Conservation (phyloP, 768 basidiomycete species). For the Serendipita sp. region DNA sequence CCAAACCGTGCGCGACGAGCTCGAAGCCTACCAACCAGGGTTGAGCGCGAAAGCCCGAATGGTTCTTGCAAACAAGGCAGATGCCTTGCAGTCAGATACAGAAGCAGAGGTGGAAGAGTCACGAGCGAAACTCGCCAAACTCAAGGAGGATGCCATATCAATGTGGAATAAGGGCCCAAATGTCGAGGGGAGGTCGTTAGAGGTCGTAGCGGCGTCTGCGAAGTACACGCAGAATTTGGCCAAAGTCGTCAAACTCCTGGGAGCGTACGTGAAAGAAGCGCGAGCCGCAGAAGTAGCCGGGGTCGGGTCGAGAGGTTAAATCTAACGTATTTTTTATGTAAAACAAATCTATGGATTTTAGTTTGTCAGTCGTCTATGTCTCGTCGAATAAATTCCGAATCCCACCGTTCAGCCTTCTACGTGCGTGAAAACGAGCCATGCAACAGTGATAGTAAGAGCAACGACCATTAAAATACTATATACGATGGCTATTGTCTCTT, state of each 20-base stretch:
- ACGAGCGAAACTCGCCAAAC: conserved; percentile 34
- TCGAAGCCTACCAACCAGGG: conserved; percentile 65
- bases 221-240: conserved; percentile 73
- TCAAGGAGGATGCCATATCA: conserved; percentile 42
- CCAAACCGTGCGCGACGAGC: conserved; percentile 52
- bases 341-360: no score
- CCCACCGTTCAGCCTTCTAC: background rate
- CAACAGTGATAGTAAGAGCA: background rate
- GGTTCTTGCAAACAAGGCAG: conserved; percentile 92
- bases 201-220: conserved; percentile 70
- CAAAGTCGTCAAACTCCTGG: conserved; percentile 51
- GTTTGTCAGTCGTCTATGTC: no score
- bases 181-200: conserved; percentile 26
- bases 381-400: background rate
- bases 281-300: conserved; percentile 10
- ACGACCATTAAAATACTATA: background rate
- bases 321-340: no score
- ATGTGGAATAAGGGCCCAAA: conserved; percentile 20
- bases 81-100: conserved; percentile 41
- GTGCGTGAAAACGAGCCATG: background rate
- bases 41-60: conserved; percentile 62
- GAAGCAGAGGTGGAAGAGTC: conserved; percentile 35
- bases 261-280: conserved; percentile 43
- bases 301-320: no score
- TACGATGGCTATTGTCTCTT: background rate